Conservation (phyloP, 805 yeast species). For the Saccharomycopsis fibuligera region DNA sequence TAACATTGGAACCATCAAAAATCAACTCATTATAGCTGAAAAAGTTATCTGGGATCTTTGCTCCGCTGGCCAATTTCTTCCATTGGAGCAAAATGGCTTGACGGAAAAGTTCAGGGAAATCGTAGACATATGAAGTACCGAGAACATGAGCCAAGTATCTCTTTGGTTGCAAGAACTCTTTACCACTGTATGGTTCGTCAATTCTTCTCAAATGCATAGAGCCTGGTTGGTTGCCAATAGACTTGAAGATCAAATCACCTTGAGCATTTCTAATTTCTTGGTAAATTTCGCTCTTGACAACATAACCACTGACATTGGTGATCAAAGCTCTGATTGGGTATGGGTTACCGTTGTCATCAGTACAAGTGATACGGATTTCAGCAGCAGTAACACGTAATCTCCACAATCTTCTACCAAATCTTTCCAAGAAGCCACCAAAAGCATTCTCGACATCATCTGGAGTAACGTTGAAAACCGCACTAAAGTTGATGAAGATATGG, state of each 20-base stretch:
- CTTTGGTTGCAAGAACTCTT: slow-evolving; percentile 97
- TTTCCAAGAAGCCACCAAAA: slow-evolving; percentile 93
- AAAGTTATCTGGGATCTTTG: slow-evolving; percentile 67
- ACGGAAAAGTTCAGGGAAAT: slow-evolving; percentile 97
- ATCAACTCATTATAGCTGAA: slow-evolving; percentile 80
- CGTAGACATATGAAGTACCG: slow-evolving; percentile 98
- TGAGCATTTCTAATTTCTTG: slow-evolving; percentile 87
- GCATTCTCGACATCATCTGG: slow-evolving; percentile 97
- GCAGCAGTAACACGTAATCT: slow-evolving; percentile 95
- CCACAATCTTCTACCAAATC: slow-evolving; percentile 96
- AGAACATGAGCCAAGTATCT: slow-evolving; percentile 96
- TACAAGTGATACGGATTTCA: slow-evolving; percentile 92
- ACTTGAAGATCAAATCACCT: slow-evolving; percentile 97
- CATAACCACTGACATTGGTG: slow-evolving; percentile 94
- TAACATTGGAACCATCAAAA: slow-evolving; percentile 68
- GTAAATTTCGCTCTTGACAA: slow-evolving; percentile 90
- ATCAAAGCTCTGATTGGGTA: slow-evolving; percentile 96
- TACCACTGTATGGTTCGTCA: slow-evolving; percentile 93
- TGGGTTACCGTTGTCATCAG: slow-evolving; percentile 80
- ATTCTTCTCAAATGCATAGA: slow-evolving; percentile 96
- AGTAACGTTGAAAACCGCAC: slow-evolving; percentile 89
- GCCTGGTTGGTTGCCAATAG: slow-evolving; percentile 83
- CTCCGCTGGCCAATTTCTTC: slow-evolving; percentile 55
- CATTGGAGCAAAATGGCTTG: slow-evolving; percentile 84
- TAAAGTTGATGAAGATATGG: slow-evolving; percentile 94